Percentiles rank a stretch among this genome's conserved stretches.
Evolutionary conservation across 192 early-diverging fungal species (phyloP).

Genomic region (Powellomyces hirtus): DNA sequence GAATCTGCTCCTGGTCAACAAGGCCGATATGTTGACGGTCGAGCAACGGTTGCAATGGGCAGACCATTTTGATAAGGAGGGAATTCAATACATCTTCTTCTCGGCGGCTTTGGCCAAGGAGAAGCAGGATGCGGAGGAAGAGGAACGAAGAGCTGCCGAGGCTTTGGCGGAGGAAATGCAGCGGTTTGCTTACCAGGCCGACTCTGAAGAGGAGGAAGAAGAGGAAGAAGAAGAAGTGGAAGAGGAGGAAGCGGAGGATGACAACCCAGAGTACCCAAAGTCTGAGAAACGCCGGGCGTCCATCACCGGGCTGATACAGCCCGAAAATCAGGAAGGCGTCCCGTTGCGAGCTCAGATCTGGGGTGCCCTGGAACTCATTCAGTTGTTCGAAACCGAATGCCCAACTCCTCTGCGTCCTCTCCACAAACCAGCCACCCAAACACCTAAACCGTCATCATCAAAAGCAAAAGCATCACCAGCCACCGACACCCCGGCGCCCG

Average conservation of each 20-base stretch:
- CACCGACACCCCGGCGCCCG: background rate
- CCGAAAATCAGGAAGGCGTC: conserved; percentile 49
- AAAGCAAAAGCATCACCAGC: background rate
- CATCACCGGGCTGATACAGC: conserved; percentile 36
- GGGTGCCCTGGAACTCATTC: conserved; percentile 66
- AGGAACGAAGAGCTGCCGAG: conserved; percentile 20
- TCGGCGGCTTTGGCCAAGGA: conserved; percentile 84
- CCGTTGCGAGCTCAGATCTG: conserved; percentile 62
- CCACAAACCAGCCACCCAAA: background rate
- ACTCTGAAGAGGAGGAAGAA: conserved; percentile 22
- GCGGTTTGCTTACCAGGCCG: background rate
- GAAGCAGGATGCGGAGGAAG: conserved; percentile 68
- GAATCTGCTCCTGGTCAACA: conserved; percentile 93
- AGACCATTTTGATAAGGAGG: conserved; percentile 78
- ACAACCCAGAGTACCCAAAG: conserved; percentile 33
- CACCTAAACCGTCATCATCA: background rate
- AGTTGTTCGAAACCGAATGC: conserved; percentile 55
- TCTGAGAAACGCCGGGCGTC: conserved; percentile 11
- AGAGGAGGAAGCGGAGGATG: conserved; percentile 3
- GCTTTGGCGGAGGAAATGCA: conserved; percentile 26
- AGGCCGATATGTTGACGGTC: conserved; percentile 94
- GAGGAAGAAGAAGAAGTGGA: conserved; percentile 12
- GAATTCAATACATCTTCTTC: conserved; percentile 89
- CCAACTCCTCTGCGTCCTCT: conserved; percentile 40
- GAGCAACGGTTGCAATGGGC: conserved; percentile 84